phyloP scores from a whole-genome alignment of 352 stramenopile species.

The Phytophthora sp. region DNA sequence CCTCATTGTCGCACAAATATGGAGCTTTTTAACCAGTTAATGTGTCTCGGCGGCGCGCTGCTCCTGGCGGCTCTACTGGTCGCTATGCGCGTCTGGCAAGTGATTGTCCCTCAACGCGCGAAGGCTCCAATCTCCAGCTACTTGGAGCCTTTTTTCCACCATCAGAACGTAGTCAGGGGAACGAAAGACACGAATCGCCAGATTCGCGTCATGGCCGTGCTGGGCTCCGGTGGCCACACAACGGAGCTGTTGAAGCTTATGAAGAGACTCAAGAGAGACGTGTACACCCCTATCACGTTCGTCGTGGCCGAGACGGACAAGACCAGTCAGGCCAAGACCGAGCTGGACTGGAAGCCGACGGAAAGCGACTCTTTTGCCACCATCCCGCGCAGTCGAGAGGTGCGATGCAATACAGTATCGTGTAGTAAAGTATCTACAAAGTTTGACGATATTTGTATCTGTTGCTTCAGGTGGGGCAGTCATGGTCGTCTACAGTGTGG shows the following conservation, averaged over 20 bases:
- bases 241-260: constrained; percentile 96
- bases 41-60: constrained; percentile 22
- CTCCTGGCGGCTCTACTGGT: constrained; percentile 30
- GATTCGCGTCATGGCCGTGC: constrained; percentile 78
- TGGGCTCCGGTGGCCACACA: constrained; percentile 92
- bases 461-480: constrained; percentile 87
- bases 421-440: neutral
- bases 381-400: constrained; percentile 93
- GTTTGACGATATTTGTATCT: constrained; percentile 1
- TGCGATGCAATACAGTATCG: constrained; percentile 19
- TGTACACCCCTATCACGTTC: constrained; percentile 90
- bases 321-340: constrained; percentile 85
- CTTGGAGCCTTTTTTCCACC: constrained; percentile 25
- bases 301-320: constrained; percentile 92
- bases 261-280: constrained; percentile 71
- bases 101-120: constrained; percentile 33
- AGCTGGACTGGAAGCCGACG: constrained; percentile 65
- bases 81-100: constrained; percentile 37
- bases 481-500: constrained; percentile 88
- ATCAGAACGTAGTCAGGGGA: constrained; percentile 11
- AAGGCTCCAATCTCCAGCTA: constrained; percentile 34
- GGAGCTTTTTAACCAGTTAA: constrained; percentile 32
- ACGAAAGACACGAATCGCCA: constrained; percentile 16
- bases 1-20: constrained; percentile 20
- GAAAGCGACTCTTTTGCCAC: constrained; percentile 60